Evolutionary conservation across 2,329 filamentous ascomycete genomes (phyloP), one percentile per base, ranked within the genome.

Genomic region (Colletotrichum tamarilloi): DNA sequence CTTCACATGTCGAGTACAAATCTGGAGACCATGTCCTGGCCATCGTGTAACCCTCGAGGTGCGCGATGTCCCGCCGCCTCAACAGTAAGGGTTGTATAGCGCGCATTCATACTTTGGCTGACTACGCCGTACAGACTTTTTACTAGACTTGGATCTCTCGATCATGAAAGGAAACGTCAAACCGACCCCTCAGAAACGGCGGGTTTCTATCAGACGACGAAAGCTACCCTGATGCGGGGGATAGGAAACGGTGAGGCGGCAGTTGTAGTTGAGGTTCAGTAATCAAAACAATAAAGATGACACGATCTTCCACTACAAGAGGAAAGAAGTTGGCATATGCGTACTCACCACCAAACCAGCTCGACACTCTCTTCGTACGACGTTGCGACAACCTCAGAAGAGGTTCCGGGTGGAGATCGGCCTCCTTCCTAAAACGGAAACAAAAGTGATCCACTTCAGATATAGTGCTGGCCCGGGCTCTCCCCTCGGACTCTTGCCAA

Each of bases 211-310:
- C 26, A 58, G 7, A 22, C 32, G 19, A 49, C 35, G 56, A 66
- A 19, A 38, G 53, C 5, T 53, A 62, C 58, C 12, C 26, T n/a
- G 11, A 19, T 14, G 28, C 14, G 4, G n/a, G 5, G 56, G 24
- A 3, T n/a, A 38, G n/a, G 11, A 30, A 64, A 58, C 32, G 26
- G 28, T 0, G 53, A 42, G 52, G 52, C 53, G 58, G 52, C 53
- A 68, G 1, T 68, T 42, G n/a, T 12, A 14, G 14, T 19, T 4
- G 14, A 4, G 6, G 22, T 16, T 8, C 24, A n/a, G 38, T 24
- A 55, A 38, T 49, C 30, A 49, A 42, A 28, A 52, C 14, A 46
- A 65, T 70, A 56, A 56, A 70, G 49, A 62, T 56, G 42, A 56
- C 22, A 64, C 35, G 16, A n/a, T 26, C n/a, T 8, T 56, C 26